Evolutionary conservation across 768 basidiomycete species (phyloP), one percentile per base, ranked within the genome.

Genomic region (Mrakia gelida): DNA sequence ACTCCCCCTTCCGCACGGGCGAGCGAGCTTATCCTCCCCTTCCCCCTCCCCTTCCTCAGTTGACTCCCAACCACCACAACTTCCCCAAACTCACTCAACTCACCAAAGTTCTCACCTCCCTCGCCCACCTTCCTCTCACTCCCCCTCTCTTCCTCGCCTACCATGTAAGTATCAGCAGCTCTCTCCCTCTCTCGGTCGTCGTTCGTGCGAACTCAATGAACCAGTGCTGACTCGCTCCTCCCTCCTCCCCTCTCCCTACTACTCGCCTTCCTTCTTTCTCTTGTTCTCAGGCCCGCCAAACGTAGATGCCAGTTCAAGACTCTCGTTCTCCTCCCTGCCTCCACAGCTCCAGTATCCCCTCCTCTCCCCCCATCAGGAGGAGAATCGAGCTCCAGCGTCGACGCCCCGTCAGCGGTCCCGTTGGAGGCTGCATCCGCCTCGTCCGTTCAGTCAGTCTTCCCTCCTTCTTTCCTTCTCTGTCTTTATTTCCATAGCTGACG

Each of bases 231-330:
- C 71, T 52, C 45, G 26, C 73, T 43, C 63, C 61, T 45, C 13
- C n/a, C n/a, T n/a, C n/a, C n/a, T 30, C 10, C 43, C 75, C 18
- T 49, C 9, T 18, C 49, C 43, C 49, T 49, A 34, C 26, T 43
- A 49, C 38, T 62, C 65, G 2, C n/a, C 38, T 28, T 34, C 41
- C 32, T 34, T 52, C n/a, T 52, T 21, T 13, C 7, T 18, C 49
- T 2, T 2, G 2, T 38, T 8, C 15, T 21, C 34, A 79, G 73
- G 78, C 78, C 78, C 52, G 78, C 74, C 73, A 79, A 79, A 56
- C 65, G 61, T 52, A 52, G 78, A 26, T 79, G 78, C 78, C 73
- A 79, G 67, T 61, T 59, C 78, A 63, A 70, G 59, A 79, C 73
- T 28, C 56, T 79, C 56, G 73, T 79, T 63, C 63, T 78, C 30